Evolutionary conservation across 495 filamentous ascomycete genomes (phyloP).

Genomic region (Xylaria intraflava): DNA sequence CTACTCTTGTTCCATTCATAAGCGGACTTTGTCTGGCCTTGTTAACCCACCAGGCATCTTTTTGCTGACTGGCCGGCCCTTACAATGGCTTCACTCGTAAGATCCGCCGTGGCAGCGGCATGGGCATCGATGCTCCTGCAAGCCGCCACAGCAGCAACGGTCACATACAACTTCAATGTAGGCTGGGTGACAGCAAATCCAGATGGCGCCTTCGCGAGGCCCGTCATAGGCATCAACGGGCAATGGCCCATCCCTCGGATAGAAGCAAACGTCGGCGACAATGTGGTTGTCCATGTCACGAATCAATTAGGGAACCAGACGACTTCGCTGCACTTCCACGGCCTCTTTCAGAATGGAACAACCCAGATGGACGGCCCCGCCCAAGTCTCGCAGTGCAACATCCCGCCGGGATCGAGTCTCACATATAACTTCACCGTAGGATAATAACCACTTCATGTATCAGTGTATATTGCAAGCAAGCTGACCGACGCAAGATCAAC

Average conservation of each 20-base stretch:
- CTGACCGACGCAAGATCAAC: slow-evolving; percentile 38
- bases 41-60: neutral
- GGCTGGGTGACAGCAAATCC: slow-evolving; percentile 77
- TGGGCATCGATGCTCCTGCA: slow-evolving; percentile 29
- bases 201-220: slow-evolving; percentile 60
- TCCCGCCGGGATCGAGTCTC: slow-evolving; percentile 56
- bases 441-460: neutral
- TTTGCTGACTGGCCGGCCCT: neutral
- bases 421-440: slow-evolving; percentile 73
- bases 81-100: slow-evolving; percentile 1
- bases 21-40: neutral
- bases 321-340: slow-evolving; percentile 71
- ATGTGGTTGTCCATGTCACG: slow-evolving; percentile 60
- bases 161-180: slow-evolving; percentile 73
- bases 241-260: slow-evolving; percentile 71
- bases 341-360: slow-evolving; percentile 64
- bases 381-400: slow-evolving; percentile 60
- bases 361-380: slow-evolving; percentile 69
- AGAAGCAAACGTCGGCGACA: slow-evolving; percentile 63
- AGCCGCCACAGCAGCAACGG: slow-evolving; percentile 46
- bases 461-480: neutral
- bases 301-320: slow-evolving; percentile 67
- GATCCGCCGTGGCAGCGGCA: slow-evolving; percentile 22
- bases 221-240: slow-evolving; percentile 73
- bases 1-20: neutral